phyloP scores from a whole-genome alignment of 306 rosid species.

The Fragaria iinumae region DNA sequence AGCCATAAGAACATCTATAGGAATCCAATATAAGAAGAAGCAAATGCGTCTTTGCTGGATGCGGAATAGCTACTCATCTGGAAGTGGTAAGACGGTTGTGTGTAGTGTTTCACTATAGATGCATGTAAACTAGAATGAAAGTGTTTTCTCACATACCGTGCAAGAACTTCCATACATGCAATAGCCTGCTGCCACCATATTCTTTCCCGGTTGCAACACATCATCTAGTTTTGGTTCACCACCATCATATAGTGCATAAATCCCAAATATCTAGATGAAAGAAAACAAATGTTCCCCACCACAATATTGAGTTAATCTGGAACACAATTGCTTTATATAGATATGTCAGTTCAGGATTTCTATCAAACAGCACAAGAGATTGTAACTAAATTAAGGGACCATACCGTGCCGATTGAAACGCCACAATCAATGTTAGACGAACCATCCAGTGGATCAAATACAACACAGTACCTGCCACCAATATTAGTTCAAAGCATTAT shows the following conservation, averaged over 20 bases:
- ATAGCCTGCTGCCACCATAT: constrained; percentile 95
- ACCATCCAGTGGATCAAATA: constrained; percentile 78
- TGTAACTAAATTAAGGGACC: constrained; percentile 15
- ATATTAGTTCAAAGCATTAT: neutral
- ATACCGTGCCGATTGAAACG: constrained; percentile 94
- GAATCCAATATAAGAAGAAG: neutral
- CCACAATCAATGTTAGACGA: constrained; percentile 90
- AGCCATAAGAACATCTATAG: neutral
- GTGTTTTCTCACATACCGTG: constrained; percentile 53
- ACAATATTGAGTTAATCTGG: constrained; percentile 26
- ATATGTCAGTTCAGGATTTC: constrained; percentile 14
- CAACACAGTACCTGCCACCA: constrained; percentile 74
- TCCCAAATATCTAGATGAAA: constrained; percentile 77
- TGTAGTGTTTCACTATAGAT: neutral
- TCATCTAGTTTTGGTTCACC: constrained; percentile 65
- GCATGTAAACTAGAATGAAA: constrained; percentile 12
- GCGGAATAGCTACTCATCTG: neutral
- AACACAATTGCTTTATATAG: constrained; percentile 15
- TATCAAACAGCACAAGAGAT: neutral
- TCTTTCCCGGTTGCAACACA: constrained; percentile 88
- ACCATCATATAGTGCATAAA: constrained; percentile 57
- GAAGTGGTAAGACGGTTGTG: neutral
- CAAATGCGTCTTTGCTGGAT: neutral
- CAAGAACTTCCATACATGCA: constrained; percentile 99
- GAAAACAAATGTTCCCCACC: constrained; percentile 28